Base-by-base conservation (phyloP, 208 protist species). In the Naegleria lovaniensis region DNA sequence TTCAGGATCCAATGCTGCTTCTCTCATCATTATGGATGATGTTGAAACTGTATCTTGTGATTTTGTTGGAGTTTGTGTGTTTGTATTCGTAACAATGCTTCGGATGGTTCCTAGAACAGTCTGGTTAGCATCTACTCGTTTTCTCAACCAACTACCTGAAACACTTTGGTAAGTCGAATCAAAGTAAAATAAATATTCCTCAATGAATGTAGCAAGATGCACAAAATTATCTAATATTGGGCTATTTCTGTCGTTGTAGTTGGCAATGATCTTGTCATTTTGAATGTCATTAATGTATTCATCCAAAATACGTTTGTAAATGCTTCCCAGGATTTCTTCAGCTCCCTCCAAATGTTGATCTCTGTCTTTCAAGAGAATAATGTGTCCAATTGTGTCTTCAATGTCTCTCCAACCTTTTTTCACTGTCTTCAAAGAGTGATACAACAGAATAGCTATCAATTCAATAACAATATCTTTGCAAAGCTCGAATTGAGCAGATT, bases 141-240 rank as follows among this genome's bases (percentile, higher is more conserved):
- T 33, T 84, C 5, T 40, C 76, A 84, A 38, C 76, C 29, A 39
- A 48, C 5, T 85, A 6, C 83, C 16, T 48, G 16, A 39, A 11
- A 39, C 33, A 25, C 36, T 43, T 43, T 43, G 36, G 4, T 43
- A 39, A 15, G 15, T 88, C 4, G 19, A 9, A 67, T 67, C 55
- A 19, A 67, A 38, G 58, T 88, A 88, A 88, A 88, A 88, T 38
- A 89, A 9, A 25, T 39, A 39, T 89, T 89, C 86, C 36, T 89
- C 86, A 25, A 76, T 76, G 16, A 76, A 89, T 15, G 25, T 89
- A 22, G 33, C 29, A 6, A 89, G 75, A n/a, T 89, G 86, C 2
- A 89, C 29, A 25, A 89, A 76, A 43, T 89, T 89, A 0, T 39
- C 43, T 5, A 89, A 41, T 7, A 89, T n/a, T 67, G 85, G 85